Percentiles rank a stretch among this genome's conserved stretches.
These are phyloP conservation scores for Phytophthora chlamydospora DNA, from an alignment of 352 stramenopile genomes.

Conservation along the genomic window DNA sequence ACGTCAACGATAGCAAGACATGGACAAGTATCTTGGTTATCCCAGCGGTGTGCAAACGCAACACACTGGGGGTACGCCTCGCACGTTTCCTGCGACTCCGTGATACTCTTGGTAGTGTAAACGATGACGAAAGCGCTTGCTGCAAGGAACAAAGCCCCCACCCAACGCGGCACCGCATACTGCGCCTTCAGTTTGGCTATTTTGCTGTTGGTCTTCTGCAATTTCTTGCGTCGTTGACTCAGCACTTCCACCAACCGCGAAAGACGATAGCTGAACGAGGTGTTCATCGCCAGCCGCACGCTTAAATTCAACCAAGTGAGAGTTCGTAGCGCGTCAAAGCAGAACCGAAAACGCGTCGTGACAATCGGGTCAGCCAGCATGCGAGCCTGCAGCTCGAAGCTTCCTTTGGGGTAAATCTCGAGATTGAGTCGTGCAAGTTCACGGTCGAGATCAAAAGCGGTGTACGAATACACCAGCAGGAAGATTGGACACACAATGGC, in stretches of 20 bases:
- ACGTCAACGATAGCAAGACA: constrained; percentile 45
- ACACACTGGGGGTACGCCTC: constrained; percentile 18
- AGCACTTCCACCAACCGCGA: constrained; percentile 18
- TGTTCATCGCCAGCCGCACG: constrained; percentile 19
- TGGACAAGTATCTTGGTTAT: constrained; percentile 23
- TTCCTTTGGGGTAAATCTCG: constrained; percentile 3
- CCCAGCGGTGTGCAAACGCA: constrained; percentile 19
- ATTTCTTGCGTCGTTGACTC: constrained; percentile 1
- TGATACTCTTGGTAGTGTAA: constrained; percentile 12
- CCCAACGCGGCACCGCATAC: neutral
- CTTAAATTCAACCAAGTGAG: constrained; percentile 8
- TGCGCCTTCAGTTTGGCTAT: neutral
- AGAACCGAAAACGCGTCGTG: constrained; percentile 17
- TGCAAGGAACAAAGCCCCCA: neutral
- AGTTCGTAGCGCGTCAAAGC: constrained; percentile 28
- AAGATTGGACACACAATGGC: constrained; percentile 20
- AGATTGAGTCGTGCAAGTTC: constrained; percentile 8
- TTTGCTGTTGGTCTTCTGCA: neutral
- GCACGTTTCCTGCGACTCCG: constrained; percentile 6
- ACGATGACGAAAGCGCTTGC: constrained; percentile 5
- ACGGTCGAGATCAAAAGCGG: constrained; percentile 15
- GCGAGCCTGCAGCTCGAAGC: constrained; percentile 13
- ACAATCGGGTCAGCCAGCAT: constrained; percentile 12
- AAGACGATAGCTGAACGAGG: constrained; percentile 21
- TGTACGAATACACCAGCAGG: constrained; percentile 13